Base-by-base conservation (phyloP, 805 yeast species). In the Babjeviella inositovora region DNA sequence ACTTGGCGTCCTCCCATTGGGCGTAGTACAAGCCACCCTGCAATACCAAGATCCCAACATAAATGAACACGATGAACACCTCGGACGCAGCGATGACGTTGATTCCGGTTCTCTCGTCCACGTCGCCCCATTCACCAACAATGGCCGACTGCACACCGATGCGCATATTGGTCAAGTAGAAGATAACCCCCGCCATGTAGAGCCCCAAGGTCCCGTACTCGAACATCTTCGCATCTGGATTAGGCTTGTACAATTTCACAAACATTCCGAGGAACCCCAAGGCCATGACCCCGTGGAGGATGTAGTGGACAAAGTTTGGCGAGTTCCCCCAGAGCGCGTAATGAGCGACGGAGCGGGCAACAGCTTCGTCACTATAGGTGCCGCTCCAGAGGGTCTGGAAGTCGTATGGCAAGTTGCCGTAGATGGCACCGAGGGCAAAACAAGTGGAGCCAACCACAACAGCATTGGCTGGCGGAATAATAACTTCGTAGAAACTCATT, bases 11-110 rank as follows among this genome's bases (percentile, higher is more conserved):
- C 27, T 70, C 76, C 63, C 69, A 61, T 37, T 66, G 68, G 15
- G 93, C 93, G 51, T 77, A 87, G 65, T 77, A 81, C 39, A 87
- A 62, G 17, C 96, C 96, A 25, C 67, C 71, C 53, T 90, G 97
- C 35, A 90, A 62, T 7, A 79, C 58, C 20, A 84, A 50, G n/a
- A 84, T 77, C 33, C 95, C 96, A 12, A 68, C 41, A 24, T 85
- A 53, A 10, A 77, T 57, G 25, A 81, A 45, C 6, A 77, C 67
- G 34, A 80, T 58, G 58, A 87, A 73, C 18, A 75, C 62, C 48
- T 75, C 74, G 14, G 90, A 72, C 5, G 97, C 96, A 19, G 90
- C 95, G 39, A 90, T 67, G 18, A 90, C 94, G 33, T 80, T 81
- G 38, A 87, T 50, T 15, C 97, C 97, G 12, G 93, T 80, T 30